phyloP scores from a whole-genome alignment of 2,329 filamentous ascomycete genomes.

The Aspergillus pseudonomiae region DNA sequence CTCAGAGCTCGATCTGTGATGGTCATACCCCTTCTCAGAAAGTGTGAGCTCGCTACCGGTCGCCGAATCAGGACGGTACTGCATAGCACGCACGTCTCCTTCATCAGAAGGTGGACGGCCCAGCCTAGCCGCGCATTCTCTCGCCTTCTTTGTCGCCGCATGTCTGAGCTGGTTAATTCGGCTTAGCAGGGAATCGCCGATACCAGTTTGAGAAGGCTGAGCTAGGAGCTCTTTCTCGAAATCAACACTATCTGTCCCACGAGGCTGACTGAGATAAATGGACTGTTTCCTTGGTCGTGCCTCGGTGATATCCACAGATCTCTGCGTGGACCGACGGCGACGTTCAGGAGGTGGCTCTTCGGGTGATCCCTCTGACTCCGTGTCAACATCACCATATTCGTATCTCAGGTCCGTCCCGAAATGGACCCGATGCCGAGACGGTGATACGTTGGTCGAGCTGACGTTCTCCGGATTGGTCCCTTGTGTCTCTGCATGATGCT shows the following conservation, averaged over 20 bases:
- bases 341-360: not conserved
- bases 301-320: slow-evolving; percentile 34
- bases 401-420: slow-evolving; percentile 11
- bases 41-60: not conserved
- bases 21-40: slow-evolving; percentile 20
- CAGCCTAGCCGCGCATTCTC: not conserved
- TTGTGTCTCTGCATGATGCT: not conserved
- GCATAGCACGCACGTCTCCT: not conserved
- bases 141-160: not conserved
- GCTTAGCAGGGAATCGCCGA: not conserved
- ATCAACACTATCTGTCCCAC: slow-evolving; percentile 9
- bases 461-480: too few relatives aligned
- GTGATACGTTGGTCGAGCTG: not conserved
- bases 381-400: slow-evolving; percentile 6
- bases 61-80: not conserved
- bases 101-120: slow-evolving; percentile 7
- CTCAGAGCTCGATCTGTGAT: slow-evolving; percentile 30
- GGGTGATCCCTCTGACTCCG: slow-evolving; percentile 4
- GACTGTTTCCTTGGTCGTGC: slow-evolving; percentile 2
- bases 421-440: slow-evolving; percentile 10
- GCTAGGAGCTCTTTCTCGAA: not conserved
- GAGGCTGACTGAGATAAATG: slow-evolving; percentile 1
- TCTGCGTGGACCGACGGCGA: slow-evolving; percentile 13
- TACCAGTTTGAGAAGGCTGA: not conserved
- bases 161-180: not conserved